Evolutionary conservation across 306 rosid genomes (phyloP).

Genomic region (Cucurbita pepo): DNA sequence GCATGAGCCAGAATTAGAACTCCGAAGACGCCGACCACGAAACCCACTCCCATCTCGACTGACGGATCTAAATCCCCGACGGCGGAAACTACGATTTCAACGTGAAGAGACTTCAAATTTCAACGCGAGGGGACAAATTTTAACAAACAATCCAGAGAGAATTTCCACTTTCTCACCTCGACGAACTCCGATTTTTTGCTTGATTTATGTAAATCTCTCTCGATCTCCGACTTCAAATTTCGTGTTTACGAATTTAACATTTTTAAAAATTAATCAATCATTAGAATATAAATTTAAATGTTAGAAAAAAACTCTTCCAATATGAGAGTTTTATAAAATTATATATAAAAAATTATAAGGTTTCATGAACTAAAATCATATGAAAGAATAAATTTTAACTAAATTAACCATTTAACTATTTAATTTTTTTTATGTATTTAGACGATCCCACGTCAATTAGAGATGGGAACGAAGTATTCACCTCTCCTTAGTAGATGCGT

Average conservation of each 20-base stretch:
- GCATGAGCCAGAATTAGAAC: constrained; percentile 48
- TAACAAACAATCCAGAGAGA: neutral
- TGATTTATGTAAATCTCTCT: neutral
- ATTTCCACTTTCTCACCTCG: neutral
- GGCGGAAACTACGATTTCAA: constrained; percentile 2
- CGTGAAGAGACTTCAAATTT: neutral
- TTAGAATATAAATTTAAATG: too few relatives aligned
- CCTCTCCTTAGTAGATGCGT: too few relatives aligned
- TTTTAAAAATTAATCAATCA: too few relatives aligned
- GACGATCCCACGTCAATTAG: neutral
- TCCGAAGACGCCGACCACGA: constrained; percentile 46
- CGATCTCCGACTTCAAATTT: too few relatives aligned
- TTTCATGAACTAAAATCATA: too few relatives aligned
- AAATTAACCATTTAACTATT: too few relatives aligned
- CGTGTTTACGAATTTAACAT: too few relatives aligned
- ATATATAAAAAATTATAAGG: too few relatives aligned
- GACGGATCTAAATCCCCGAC: constrained; percentile 8
- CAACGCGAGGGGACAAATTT: neutral
- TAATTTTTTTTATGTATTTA: neutral
- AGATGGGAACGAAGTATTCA: too few relatives aligned
- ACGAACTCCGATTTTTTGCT: neutral
- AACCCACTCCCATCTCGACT: constrained; percentile 28
- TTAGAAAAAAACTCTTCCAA: too few relatives aligned
- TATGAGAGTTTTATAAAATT: too few relatives aligned
- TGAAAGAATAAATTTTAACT: too few relatives aligned